These are phyloP conservation scores for Lyophyllum shimeji DNA, from an alignment of 768 basidiomycete species.

Conservation along the genomic window DNA sequence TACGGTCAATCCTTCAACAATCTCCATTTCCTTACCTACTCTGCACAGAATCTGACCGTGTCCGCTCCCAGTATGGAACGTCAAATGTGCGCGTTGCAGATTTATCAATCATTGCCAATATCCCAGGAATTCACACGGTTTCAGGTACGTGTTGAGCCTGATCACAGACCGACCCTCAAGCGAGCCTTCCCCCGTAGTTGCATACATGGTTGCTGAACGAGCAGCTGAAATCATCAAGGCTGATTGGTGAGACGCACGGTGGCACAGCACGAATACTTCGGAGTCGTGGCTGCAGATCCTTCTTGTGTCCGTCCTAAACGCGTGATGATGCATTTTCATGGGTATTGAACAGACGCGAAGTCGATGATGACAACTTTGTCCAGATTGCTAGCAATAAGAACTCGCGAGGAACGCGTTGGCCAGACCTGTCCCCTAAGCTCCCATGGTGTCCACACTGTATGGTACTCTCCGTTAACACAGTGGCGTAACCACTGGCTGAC, in stretches of 20 bases:
- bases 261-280: neutral
- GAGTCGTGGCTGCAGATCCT: too few species aligned
- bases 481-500: constrained; percentile 6
- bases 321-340: neutral
- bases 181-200: neutral
- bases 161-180: neutral
- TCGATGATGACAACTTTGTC: constrained; percentile 11
- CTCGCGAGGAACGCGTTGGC: constrained; percentile 7
- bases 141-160: constrained; percentile 7
- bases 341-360: constrained; percentile 1
- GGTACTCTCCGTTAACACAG: neutral
- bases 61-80: constrained; percentile 9
- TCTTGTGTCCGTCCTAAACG: too few species aligned
- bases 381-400: constrained; percentile 11
- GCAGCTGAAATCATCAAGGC: constrained; percentile 11
- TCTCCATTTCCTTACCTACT: neutral
- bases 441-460: constrained; percentile 9
- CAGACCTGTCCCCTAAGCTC: constrained; percentile 12
- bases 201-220: constrained; percentile 14
- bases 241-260: neutral
- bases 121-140: constrained; percentile 15
- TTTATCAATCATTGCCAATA: constrained; percentile 11
- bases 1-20: too few species aligned
- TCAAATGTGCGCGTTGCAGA: constrained; percentile 15
- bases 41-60: too few species aligned